Base-by-base conservation (phyloP, 164 flowering plant species). In the Paratinospora sagittata region DNA sequence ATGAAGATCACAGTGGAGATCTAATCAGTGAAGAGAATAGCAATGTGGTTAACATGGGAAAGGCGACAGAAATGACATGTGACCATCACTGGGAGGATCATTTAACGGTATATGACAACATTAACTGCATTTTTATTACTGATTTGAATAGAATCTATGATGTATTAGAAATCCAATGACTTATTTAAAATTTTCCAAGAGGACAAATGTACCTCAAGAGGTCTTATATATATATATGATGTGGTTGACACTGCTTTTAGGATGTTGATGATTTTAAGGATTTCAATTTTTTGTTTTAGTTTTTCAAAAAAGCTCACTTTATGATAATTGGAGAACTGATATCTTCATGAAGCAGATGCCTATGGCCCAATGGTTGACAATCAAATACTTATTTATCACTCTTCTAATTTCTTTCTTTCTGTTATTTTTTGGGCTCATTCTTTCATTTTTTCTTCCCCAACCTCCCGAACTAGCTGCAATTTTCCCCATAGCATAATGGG, bases 1-100 rank as follows among this genome's bases (percentile, higher is more conserved):
- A 73, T n/a, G 76, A 77, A 45, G 69, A 69, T 61, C 24, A 33
- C 36, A 21, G 62, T 47, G 68, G 30, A 30, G 57, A n/a, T 69
- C 23, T 45, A 16, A 5, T 43, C 21, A 12, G 41, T 16, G 27
- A 23, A 19, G 27, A 71, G 39, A 58, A 71, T 19, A 27, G 41
- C 43, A 24, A 27, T 36, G 47, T 13, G 17, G 27, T 26, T 62
- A 27, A 47, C 58, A 63, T 30, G 30, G 60, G 27, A 23, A 71
- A 41, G 58, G 60, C 41, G 14, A 19, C 12, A 55, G 37, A 36
- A 55, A 12, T 33, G 41, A 63, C 11, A 30, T 27, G 41, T 70
- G 72, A 24, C 47, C 9, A 26, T 0, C 24, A 33, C 13, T 23
- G 69, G 69, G 57, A 43, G 11, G 7, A 64, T 30, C 71, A 52